These are phyloP conservation scores for Leccinum barrowsii DNA, from an alignment of 768 basidiomycete species.

Conservation along the genomic window DNA sequence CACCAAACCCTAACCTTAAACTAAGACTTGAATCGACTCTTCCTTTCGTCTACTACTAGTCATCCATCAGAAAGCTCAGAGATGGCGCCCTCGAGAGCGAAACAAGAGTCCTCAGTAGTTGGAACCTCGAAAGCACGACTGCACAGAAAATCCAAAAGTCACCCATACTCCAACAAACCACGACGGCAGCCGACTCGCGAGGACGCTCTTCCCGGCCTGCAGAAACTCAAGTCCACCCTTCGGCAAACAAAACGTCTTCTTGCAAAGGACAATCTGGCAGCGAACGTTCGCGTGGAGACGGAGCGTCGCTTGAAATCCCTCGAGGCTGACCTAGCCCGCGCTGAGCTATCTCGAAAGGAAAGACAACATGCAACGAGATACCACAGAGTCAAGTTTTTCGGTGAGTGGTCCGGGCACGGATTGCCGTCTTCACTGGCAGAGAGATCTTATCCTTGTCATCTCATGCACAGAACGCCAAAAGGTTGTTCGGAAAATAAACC, in stretches of 20 bases:
- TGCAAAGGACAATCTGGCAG: constrained; percentile 83
- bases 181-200: constrained; percentile 6
- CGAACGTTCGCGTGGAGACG: constrained; percentile 77
- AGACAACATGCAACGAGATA: constrained; percentile 73
- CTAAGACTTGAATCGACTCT: neutral
- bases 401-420: constrained; percentile 37
- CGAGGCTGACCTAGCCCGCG: constrained; percentile 66
- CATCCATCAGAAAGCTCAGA: neutral
- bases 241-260: constrained; percentile 81
- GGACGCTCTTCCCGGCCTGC: constrained; percentile 56
- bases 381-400: constrained; percentile 93
- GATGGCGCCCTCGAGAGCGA: constrained; percentile 22
- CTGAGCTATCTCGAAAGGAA: constrained; percentile 63
- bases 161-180: constrained; percentile 13
- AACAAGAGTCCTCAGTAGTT: neutral
- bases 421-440: neutral
- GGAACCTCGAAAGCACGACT: constrained; percentile 14
- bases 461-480: constrained; percentile 74
- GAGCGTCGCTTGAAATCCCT: constrained; percentile 76
- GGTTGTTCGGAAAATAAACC: constrained; percentile 70
- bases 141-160: constrained; percentile 11
- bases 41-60: too few relatives aligned
- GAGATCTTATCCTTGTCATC: neutral
- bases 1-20: constrained; percentile 30
- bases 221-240: constrained; percentile 82